Evolutionary conservation across 106 monocot species (phyloP), one percentile per base, ranked within the genome.

Genomic region (Dendrobium officinale): DNA sequence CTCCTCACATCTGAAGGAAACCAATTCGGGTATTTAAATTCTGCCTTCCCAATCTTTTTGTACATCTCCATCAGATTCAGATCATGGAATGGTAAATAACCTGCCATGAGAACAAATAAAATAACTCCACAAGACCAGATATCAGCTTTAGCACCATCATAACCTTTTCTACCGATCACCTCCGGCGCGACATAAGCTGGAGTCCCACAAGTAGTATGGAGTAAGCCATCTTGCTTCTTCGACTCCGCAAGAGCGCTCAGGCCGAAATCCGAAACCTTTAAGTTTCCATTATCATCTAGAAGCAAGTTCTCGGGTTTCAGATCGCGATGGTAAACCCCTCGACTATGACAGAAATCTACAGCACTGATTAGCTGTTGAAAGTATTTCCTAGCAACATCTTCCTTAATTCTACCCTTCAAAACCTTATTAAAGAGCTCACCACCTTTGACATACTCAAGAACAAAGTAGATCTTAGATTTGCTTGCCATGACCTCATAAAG

Each of bases 181-280:
- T 89, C 89, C 1, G 89, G 89, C 26, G 89, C 86, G 51, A 86
- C 89, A 81, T 89, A 89, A 8, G 89, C 89, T 0, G 89, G 89
- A 20, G 89, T 89, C 15, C 89, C 89, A 17, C 89, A 89, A 4
- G 79, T 75, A 1, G 89, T 89, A 79, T 89, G 86, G 16, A 89
- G 80, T 20, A 89, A 81, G 31, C 83, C 86, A 31, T 84, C 79
- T 18, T 82, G 79, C 67, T 70, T 83, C 68, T 72, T 82, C 10
- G 77, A 83, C 18, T 80, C 79, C 6, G 79, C 61, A 59, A 86
- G 79, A 9, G 89, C 89, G 31, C 86, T 84, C 31, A 89, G 55
- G 0, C 89, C 89, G 11, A 89, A 89, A 84, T 89, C 89, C 5
- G 89, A 83, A 19, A 89, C 89, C 78, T 86, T 89, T 11, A 89